Evolutionary conservation across 805 yeast genomes (phyloP), one percentile per base, ranked within the genome.

Genomic region (Saccharomycopsis oosterbeekiorum): DNA sequence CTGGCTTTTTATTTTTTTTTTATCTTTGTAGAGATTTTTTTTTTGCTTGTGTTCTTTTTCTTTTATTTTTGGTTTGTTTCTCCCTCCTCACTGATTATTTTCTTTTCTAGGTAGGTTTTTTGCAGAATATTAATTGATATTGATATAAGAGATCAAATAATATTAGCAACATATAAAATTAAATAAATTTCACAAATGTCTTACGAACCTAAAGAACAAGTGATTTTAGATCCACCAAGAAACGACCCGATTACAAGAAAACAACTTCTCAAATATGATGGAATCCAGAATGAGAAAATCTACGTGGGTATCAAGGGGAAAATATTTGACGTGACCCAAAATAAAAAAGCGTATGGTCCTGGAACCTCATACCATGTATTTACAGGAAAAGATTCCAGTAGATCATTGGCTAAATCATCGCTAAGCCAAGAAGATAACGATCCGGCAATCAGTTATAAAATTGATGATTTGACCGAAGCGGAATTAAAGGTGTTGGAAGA

Each of bases 231-330:
- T 37, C 79, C 83, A 2, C 88, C 88, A 15, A 73, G 73, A 59
- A 73, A 79, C 64, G 76, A 73, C 24, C 71, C 72, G 0, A 76
- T 80, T 65, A 72, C 84, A 0, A 68, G 69, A 56, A 73, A 68
- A 36, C 76, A 81, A 66, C 73, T 83, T 17, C 68, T 77, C 0
- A 62, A 73, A 60, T 81, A 73, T 64, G 81, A 81, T 66, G 83
- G 83, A 6, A 73, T 73, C 9, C 69, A 75, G 57, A 64, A 70
- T 21, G 74, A 77, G 11, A 73, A 79, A 63, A 79, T 88, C 65
- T 89, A 84, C 71, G 87, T 89, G 21, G 94, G 84, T 10, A 84
- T 89, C 67, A 84, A 84, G 64, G 94, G 96, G 21, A 77, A 77
- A 1, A 82, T 90, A 12, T 90, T 88, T 70, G 97, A 89, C 68